A percentile compares a stretch with the other conserved stretches of the same genome.
phyloP scores from a whole-genome alignment of 2,329 filamentous ascomycete species.

The Aspergillus clavatus region DNA sequence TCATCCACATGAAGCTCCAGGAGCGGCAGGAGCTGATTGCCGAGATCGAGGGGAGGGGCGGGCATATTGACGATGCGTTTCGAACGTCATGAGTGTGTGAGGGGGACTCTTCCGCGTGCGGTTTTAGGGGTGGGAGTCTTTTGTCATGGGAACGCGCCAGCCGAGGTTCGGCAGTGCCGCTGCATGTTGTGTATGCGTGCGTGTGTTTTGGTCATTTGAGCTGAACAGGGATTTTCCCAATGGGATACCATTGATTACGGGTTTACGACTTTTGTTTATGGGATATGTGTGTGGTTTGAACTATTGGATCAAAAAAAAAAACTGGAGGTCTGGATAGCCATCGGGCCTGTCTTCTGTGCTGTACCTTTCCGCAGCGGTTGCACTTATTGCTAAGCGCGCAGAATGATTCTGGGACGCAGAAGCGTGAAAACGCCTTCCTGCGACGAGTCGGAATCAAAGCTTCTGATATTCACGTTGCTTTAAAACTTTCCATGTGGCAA shows the following conservation, averaged over 20 bases:
- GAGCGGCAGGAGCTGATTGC: constrained; percentile 56
- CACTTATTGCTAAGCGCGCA: too few species aligned
- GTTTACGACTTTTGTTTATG: background rate
- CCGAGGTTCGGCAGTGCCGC: constrained; percentile 1
- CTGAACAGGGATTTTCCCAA: too few species aligned
- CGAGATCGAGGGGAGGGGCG: constrained; percentile 56
- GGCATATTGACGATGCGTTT: constrained; percentile 46
- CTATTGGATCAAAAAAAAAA: background rate
- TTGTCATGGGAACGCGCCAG: background rate
- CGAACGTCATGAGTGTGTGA: constrained; percentile 27
- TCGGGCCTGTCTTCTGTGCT: too few species aligned
- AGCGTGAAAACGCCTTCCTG: background rate
- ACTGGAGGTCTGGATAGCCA: too few species aligned
- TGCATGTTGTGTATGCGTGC: background rate
- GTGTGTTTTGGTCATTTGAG: too few species aligned
- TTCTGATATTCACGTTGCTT: background rate
- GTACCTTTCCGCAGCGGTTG: too few species aligned
- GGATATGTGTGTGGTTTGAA: background rate
- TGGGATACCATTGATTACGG: background rate
- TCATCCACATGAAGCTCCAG: constrained; percentile 56
- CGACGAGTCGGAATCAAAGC: background rate
- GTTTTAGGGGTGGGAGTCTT: background rate
- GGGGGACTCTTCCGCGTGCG: too few species aligned
- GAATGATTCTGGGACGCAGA: too few species aligned
- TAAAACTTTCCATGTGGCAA: background rate